Evolutionary conservation across 73 alveolate genomes (phyloP).

Genomic region (Breviolum minutum): DNA sequence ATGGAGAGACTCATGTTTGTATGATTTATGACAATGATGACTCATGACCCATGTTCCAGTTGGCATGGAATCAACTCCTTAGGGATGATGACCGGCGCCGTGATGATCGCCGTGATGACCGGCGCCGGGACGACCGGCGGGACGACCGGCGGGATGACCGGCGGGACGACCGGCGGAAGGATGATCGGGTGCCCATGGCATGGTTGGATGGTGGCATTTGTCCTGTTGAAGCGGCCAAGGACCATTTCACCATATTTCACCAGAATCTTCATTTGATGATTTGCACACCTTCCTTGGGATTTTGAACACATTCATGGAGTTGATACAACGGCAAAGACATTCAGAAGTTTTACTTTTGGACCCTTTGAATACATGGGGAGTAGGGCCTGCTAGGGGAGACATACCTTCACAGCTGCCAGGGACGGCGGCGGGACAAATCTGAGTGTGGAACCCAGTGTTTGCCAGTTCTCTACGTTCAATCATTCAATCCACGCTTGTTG

Average conservation of each 20-base stretch:
- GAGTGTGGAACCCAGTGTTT: constrained; percentile 10
- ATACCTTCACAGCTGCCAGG: not conserved
- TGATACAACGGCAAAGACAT: not conserved
- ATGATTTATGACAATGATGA: too few species aligned
- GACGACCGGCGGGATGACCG: constrained; percentile 54
- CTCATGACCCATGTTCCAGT: not conserved
- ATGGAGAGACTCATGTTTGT: too few species aligned
- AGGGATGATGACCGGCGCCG: constrained; percentile 71
- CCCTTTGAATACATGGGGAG: too few species aligned
- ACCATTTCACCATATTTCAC: too few species aligned
- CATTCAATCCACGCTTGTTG: too few species aligned
- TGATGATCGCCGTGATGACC: constrained; percentile 61
- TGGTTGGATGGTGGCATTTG: not conserved
- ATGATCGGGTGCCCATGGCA: constrained; percentile 29
- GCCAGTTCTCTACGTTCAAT: not conserved
- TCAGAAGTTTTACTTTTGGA: not conserved
- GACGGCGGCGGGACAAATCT: constrained; percentile 41
- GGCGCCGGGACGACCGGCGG: constrained; percentile 33
- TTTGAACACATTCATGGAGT: not conserved
- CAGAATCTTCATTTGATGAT: too few species aligned
- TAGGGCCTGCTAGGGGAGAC: not conserved
- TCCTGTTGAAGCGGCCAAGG: too few species aligned
- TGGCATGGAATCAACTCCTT: not conserved
- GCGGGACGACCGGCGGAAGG: constrained; percentile 75
- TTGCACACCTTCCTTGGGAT: not conserved